Percentiles rank a stretch among this genome's conserved stretches.
phyloP scores from a whole-genome alignment of 164 flowering plant genomes.

The Malania oleifera region DNA sequence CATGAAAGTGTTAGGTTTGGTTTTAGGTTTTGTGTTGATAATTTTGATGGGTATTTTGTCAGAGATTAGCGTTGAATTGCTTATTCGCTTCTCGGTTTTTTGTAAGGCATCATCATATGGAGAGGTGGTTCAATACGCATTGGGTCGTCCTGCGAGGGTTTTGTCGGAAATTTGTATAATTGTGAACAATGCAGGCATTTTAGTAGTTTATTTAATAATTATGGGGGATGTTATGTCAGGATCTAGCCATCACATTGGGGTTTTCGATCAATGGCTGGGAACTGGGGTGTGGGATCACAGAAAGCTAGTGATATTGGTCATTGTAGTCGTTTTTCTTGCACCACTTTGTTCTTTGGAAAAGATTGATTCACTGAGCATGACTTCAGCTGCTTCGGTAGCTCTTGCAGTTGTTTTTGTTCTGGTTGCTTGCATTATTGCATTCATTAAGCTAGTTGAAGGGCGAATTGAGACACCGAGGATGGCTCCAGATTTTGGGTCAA shows the following conservation, averaged over 20 bases:
- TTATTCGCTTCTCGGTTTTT: conserved; percentile 60
- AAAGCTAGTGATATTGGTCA: conserved; percentile 54
- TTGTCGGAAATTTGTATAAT: conserved; percentile 81
- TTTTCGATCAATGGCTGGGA: conserved; percentile 89
- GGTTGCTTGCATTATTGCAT: conserved; percentile 54
- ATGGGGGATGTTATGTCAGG: conserved; percentile 98
- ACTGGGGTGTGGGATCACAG: conserved; percentile 86
- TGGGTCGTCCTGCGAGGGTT: conserved; percentile 63
- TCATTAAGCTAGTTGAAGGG: conserved; percentile 78
- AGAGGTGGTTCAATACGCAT: conserved; percentile 72
- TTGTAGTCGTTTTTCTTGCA: conserved; percentile 68
- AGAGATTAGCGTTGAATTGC: conserved; percentile 77
- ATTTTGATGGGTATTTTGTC: conserved; percentile 75
- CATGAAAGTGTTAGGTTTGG: conserved; percentile 88
- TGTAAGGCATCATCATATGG: conserved; percentile 76
- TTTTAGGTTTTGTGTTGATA: conserved; percentile 60
- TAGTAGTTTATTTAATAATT: conserved; percentile 94
- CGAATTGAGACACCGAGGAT: conserved; percentile 62
- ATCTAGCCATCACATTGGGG: conserved; percentile 69
- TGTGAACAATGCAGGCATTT: conserved; percentile 82
- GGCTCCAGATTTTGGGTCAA: conserved; percentile 78
- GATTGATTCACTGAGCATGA: conserved; percentile 89
- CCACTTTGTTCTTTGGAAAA: conserved; percentile 78
- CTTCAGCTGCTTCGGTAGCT: conserved; percentile 94
- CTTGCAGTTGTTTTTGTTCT: conserved; percentile 87